Evolutionary conservation across 2,329 filamentous ascomycete species (phyloP).

Genomic region (Hymenoscyphus fructigenus): DNA sequence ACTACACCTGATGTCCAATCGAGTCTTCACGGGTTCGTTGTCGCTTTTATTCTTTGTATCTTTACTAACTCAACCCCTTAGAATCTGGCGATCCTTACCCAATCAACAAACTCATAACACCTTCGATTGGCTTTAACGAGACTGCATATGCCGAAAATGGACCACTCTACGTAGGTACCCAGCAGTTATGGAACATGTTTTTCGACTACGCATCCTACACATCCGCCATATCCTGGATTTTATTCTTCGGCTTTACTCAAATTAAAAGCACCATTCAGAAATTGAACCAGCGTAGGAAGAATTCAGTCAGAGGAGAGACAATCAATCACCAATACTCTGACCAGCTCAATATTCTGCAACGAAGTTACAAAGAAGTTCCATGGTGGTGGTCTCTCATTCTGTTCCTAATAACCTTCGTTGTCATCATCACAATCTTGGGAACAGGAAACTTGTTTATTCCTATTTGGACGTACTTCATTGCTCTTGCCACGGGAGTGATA

Average conservation of each 20-base stretch:
- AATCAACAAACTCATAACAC: constrained; percentile 37
- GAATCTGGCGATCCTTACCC: constrained; percentile 33
- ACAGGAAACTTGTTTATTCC: constrained; percentile 56
- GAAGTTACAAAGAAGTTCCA: constrained; percentile 57
- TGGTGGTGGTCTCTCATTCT: constrained; percentile 56
- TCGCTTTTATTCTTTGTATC: not conserved
- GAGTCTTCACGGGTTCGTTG: constrained; percentile 47
- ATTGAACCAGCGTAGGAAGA: constrained; percentile 41
- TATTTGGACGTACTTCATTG: constrained; percentile 60
- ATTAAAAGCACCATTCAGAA: constrained; percentile 47
- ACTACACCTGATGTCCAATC: constrained; percentile 57
- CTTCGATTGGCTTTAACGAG: constrained; percentile 36
- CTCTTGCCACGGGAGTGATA: constrained; percentile 54
- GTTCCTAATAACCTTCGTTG: constrained; percentile 49
- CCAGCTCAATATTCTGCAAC: constrained; percentile 56
- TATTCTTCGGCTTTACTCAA: constrained; percentile 52
- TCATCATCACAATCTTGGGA: constrained; percentile 52
- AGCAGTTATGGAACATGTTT: constrained; percentile 58
- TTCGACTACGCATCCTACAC: constrained; percentile 61
- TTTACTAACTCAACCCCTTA: not conserved
- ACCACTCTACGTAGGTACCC: constrained; percentile 55
- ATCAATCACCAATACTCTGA: constrained; percentile 58
- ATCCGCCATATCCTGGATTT: constrained; percentile 58
- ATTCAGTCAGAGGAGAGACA: constrained; percentile 28
- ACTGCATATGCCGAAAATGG: constrained; percentile 50